Base-by-base conservation (phyloP, 345 rosid species). In the Excoecaria cochinchinensis region DNA sequence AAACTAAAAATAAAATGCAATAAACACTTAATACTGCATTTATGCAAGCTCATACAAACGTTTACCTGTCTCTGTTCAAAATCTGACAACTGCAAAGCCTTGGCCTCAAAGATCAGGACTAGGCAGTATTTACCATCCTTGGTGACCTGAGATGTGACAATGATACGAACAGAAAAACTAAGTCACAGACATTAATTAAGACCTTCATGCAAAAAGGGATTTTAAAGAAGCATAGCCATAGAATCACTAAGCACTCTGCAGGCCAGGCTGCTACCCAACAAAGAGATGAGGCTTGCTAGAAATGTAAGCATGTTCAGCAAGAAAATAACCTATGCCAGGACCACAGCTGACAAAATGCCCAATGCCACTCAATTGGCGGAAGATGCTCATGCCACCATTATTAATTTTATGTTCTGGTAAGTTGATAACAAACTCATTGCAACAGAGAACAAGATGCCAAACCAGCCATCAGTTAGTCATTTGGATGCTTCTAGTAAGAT, bases 21-120 rank as follows among this genome's bases (percentile, higher is more conserved):
- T 1, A 15, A 17, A 50, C 17, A 1, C 46, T 56, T n/a, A 52
- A 70, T 39, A 38, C 63, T 52, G 48, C 9, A 47, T 6, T 36
- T 67, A 6, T 31, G 40, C 22, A 78, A 71, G 50, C 36, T 61
- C 46, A 47, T 31, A 42, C 13, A 48, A 17, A 38, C 8, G 22
- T 62, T 73, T 82, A 92, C 97, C 94, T 89, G 95, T 89, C 99
- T 88, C 82, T 82, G 8, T 40, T 92, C 97, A 62, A 92, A 95
- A 74, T 95, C 99, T 52, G 93, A 84, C 76, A 95, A 82, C 82
- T 85, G 64, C 72, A 95, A 82, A 67, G 88, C 86, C 82, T 91
- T 91, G 69, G 99, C 97, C 88, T 86, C 91, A 60, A 95, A 92
- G 58, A 85, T 79, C 79, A 95, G 86, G 77, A 86, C 92, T 55